Conservation (phyloP, 345 rosid genomes). For the Eucalyptus pumila region DNA sequence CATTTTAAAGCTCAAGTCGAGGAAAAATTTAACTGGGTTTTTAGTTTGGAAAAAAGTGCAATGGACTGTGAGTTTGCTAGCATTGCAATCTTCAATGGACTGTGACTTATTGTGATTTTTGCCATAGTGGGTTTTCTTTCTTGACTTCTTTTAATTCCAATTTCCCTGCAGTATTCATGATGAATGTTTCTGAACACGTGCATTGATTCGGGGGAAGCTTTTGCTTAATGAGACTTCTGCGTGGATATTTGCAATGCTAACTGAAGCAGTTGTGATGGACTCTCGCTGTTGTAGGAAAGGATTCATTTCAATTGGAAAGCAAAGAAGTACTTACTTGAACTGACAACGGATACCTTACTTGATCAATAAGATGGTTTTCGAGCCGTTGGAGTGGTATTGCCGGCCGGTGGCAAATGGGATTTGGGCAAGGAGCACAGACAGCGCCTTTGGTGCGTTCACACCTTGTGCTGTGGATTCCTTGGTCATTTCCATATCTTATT, state of each 20-base stretch:
- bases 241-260: background rate
- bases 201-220: background rate
- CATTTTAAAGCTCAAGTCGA: background rate
- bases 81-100: background rate
- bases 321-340: background rate
- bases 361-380: slow-evolving; percentile 37
- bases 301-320: background rate
- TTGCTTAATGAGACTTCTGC: background rate
- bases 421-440: slow-evolving; percentile 42
- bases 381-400: slow-evolving; percentile 69
- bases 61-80: background rate
- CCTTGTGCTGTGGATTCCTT: slow-evolving; percentile 63
- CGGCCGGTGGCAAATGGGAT: slow-evolving; percentile 42
- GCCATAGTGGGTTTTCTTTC: background rate
- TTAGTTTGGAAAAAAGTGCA: background rate
- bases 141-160: background rate
- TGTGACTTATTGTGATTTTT: background rate
- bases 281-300: background rate
- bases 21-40: background rate
- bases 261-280: background rate
- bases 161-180: background rate
- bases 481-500: slow-evolving; percentile 52
- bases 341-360: background rate
- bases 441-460: slow-evolving; percentile 67
- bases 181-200: background rate